Percentiles rank a stretch among this genome's conserved stretches.
Conservation (phyloP, 306 rosid species). For the Ceratonia siliqua region DNA sequence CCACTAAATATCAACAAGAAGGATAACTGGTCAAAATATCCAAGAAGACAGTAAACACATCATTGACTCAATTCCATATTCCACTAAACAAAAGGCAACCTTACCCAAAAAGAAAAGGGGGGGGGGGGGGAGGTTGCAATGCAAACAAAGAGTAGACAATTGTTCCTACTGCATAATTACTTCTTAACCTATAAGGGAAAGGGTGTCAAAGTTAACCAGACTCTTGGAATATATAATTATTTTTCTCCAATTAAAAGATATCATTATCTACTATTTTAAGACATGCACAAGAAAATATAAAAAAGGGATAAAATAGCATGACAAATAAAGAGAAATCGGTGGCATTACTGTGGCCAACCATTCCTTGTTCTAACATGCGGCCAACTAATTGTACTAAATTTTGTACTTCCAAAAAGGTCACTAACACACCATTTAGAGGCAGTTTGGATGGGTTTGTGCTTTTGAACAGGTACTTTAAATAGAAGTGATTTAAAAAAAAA, state of each 20-base stretch:
- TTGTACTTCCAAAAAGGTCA: slow-evolving; percentile 17
- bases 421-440: background rate
- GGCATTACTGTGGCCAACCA: background rate
- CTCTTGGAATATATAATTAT: background rate
- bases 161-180: background rate
- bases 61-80: slow-evolving; percentile 7
- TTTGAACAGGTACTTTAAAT: too few relatives aligned
- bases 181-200: background rate
- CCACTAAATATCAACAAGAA: background rate
- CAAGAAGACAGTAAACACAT: background rate
- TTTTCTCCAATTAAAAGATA: slow-evolving; percentile 2
- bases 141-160: background rate
- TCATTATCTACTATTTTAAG: slow-evolving; percentile 27
- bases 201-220: background rate
- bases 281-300: background rate
- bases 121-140: too few relatives aligned
- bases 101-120: background rate
- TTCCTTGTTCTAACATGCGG: slow-evolving; percentile 7
- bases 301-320: background rate
- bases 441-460: too few relatives aligned
- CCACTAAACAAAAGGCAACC: slow-evolving; percentile 5
- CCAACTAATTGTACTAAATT: slow-evolving; percentile 9
- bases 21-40: slow-evolving; percentile 21
- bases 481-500: too few relatives aligned
- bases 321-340: background rate